These are phyloP conservation scores for Epichloe scottii DNA, from an alignment of 2,329 filamentous ascomycete species.

Conservation along the genomic window DNA sequence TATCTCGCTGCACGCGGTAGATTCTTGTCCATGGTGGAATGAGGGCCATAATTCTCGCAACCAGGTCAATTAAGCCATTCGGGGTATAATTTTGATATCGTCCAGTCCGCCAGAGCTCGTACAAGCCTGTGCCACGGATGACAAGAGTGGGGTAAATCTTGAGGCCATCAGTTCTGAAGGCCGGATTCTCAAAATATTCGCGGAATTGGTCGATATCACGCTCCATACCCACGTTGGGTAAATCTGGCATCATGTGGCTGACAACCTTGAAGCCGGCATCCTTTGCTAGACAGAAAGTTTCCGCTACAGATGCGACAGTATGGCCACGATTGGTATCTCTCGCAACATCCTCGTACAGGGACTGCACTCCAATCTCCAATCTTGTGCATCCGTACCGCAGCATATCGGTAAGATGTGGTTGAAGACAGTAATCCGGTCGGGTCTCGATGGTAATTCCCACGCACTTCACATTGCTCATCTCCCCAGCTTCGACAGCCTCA, in stretches of 20 bases:
- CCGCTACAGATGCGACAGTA: constrained; percentile 86
- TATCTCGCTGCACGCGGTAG: constrained; percentile 95
- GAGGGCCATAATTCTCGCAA: constrained; percentile 88
- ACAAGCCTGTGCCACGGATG: constrained; percentile 89
- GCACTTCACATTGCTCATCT: constrained; percentile 96
- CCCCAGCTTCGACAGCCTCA: constrained; percentile 84
- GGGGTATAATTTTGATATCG: constrained; percentile 98
- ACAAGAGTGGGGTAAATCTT: constrained; percentile 98
- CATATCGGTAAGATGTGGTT: constrained; percentile 93
- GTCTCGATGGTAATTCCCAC: constrained; percentile 99
- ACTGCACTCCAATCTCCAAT: constrained; percentile 90
- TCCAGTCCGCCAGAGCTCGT: constrained; percentile 94
- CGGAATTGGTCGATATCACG: constrained; percentile 92
- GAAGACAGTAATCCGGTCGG: constrained; percentile 88
- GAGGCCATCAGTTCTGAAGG: constrained; percentile 87
- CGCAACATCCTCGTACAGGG: constrained; percentile 95
- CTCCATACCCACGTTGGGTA: constrained; percentile 97
- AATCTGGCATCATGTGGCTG: constrained; percentile 98
- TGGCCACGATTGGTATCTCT: constrained; percentile 94
- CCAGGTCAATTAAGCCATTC: constrained; percentile 88
- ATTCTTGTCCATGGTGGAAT: constrained; percentile 97
- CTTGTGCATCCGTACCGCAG: constrained; percentile 94
- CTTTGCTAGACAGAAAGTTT: constrained; percentile 95
- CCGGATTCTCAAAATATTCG: constrained; percentile 95
- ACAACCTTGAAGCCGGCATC: constrained; percentile 98